Evolutionary conservation across 495 filamentous ascomycete species (phyloP).

Genomic region (Daldinia vernicosa): DNA sequence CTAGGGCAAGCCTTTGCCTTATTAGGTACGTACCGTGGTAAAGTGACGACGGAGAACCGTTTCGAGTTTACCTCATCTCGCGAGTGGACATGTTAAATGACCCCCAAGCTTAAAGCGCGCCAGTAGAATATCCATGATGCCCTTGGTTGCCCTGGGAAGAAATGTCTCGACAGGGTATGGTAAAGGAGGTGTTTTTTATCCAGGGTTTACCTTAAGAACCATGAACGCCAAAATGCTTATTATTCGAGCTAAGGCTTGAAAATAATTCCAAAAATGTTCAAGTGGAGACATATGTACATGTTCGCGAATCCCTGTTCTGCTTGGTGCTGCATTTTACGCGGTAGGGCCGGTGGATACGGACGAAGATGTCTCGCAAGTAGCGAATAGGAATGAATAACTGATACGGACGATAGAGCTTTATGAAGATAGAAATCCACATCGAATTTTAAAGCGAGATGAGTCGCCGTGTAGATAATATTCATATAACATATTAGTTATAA

Average conservation of each 20-base stretch:
- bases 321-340: constrained; percentile 16
- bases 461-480: background rate
- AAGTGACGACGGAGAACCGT: constrained; percentile 14
- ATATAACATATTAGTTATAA: background rate
- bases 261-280: constrained; percentile 8
- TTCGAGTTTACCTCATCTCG: constrained; percentile 31
- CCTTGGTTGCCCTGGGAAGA: constrained; percentile 7
- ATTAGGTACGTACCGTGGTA: background rate
- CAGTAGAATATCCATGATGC: constrained; percentile 14
- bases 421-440: constrained; percentile 8
- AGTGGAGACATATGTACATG: constrained; percentile 7
- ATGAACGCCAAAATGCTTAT: constrained; percentile 3
- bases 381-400: constrained; percentile 3
- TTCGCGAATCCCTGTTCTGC: background rate
- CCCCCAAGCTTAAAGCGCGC: constrained; percentile 13
- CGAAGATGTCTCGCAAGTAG: constrained; percentile 10
- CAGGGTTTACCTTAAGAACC: background rate
- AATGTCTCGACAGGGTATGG: constrained; percentile 18
- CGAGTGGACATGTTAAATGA: constrained; percentile 6
- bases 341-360: constrained; percentile 4
- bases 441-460: constrained; percentile 18
- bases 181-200: constrained; percentile 7
- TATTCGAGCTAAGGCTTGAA: constrained; percentile 6
- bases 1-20: background rate
- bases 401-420: constrained; percentile 3